Conservation (phyloP, 176 grass and related monocot genomes). For the Bolboschoenus planiculmis region DNA sequence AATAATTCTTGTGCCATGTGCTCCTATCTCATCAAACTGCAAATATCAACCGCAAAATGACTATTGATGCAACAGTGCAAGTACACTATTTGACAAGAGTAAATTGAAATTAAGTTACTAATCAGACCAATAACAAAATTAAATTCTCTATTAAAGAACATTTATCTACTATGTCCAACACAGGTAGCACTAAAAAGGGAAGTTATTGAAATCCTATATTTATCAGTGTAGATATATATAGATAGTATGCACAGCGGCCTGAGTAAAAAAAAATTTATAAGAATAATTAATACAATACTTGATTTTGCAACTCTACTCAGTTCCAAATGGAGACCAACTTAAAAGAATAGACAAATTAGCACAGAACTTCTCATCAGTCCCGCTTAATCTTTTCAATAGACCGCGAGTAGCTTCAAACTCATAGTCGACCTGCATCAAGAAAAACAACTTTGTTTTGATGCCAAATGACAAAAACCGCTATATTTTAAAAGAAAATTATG, state of each 20-base stretch:
- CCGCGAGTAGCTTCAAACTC: slow-evolving; percentile 46
- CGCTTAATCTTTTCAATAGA: slow-evolving; percentile 24
- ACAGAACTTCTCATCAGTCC: slow-evolving; percentile 39
- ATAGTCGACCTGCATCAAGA: slow-evolving; percentile 61
- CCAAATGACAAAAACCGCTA: neutral
- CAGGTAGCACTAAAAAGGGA: neutral
- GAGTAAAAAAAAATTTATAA: neutral
- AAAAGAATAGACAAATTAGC: slow-evolving; percentile 61
- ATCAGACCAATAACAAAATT: neutral
- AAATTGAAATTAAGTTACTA: neutral
- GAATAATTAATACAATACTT: slow-evolving; percentile 3
- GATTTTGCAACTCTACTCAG: slow-evolving; percentile 53
- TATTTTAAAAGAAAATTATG: neutral
- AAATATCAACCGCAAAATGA: neutral
- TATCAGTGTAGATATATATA: neutral
- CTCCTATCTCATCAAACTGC: slow-evolving; percentile 71
- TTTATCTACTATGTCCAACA: neutral
- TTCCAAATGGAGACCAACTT: slow-evolving; percentile 71
- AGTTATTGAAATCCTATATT: neutral
- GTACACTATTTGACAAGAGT: neutral
- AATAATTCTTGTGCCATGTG: slow-evolving; percentile 77
- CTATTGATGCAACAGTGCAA: neutral
- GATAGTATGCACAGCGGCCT: neutral
- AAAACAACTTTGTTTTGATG: slow-evolving; percentile 4
- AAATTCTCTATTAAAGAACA: no score